Evolutionary conservation across 305 asterid genomes (phyloP).

Genomic region (Petunia hybrid): DNA sequence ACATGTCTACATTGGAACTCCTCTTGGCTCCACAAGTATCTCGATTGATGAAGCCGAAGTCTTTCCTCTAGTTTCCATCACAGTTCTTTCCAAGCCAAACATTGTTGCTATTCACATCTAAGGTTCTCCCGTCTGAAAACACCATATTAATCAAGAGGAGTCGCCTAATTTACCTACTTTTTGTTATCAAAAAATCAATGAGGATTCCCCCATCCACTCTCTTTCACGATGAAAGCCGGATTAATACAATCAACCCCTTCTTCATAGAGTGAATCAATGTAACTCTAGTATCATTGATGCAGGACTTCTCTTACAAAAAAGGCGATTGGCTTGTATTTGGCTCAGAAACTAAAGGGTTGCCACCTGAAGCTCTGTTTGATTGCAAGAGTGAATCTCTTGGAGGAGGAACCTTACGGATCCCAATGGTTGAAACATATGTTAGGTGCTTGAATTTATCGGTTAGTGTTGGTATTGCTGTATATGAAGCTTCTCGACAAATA

Average conservation of each 20-base stretch:
- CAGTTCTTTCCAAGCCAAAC: background rate
- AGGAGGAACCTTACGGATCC: constrained; percentile 81
- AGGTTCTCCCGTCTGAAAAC: background rate
- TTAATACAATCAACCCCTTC: background rate
- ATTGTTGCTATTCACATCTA: background rate
- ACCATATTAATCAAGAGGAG: background rate
- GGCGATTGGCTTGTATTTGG: constrained; percentile 99
- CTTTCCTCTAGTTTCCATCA: background rate
- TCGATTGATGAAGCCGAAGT: background rate
- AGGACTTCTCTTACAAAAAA: constrained; percentile 76
- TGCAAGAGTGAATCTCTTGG: constrained; percentile 67
- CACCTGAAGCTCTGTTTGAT: constrained; percentile 79
- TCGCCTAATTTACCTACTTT: too few relatives aligned
- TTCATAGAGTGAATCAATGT: background rate
- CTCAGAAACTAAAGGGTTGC: constrained; percentile 84
- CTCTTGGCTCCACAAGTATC: background rate
- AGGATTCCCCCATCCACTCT: background rate
- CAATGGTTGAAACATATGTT: constrained; percentile 92
- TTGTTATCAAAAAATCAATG: too few relatives aligned
- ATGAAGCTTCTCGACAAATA: constrained; percentile 93
- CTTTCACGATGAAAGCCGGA: constrained; percentile 10
- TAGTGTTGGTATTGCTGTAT: constrained; percentile 89
- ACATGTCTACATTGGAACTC: background rate
- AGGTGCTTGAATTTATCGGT: constrained; percentile 92
- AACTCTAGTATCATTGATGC: constrained; percentile 34